Conservation (phyloP, 768 basidiomycete genomes). For the Kwoniella sp. region DNA sequence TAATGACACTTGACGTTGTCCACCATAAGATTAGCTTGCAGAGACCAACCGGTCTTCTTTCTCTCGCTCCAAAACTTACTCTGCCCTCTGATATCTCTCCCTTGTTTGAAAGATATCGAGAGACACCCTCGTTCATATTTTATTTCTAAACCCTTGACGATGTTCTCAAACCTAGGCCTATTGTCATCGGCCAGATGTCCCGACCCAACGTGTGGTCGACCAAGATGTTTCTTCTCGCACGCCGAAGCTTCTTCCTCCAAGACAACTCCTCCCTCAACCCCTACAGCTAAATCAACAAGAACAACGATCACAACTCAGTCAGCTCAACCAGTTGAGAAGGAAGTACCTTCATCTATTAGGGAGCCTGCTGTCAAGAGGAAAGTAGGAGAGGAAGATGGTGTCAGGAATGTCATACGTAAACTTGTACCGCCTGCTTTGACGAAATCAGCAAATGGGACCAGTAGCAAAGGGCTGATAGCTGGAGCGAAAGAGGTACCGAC, state of each 20-base stretch:
- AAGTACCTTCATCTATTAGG: conserved; percentile 10
- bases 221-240: conserved; percentile 44
- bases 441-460: not conserved
- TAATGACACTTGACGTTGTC: not conserved
- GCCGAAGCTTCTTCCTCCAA: conserved; percentile 23
- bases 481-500: not conserved
- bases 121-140: no score
- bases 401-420: conserved; percentile 8
- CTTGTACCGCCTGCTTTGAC: not conserved
- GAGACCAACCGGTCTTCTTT: no score
- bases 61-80: no score
- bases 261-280: conserved; percentile 2
- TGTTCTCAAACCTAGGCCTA: conserved; percentile 46
- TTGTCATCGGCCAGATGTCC: conserved; percentile 35
- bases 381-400: conserved; percentile 10
- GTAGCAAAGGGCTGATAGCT: not conserved
- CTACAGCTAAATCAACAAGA: not conserved
- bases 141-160: conserved; percentile 11
- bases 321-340: not conserved
- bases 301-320: no score
- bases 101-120: no score
- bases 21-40: not conserved
- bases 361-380: conserved; percentile 15
- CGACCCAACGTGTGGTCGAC: conserved; percentile 35
- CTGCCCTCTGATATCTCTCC: no score